Conservation (phyloP, 257 asterid genomes). For the Solanum medicagineum region DNA sequence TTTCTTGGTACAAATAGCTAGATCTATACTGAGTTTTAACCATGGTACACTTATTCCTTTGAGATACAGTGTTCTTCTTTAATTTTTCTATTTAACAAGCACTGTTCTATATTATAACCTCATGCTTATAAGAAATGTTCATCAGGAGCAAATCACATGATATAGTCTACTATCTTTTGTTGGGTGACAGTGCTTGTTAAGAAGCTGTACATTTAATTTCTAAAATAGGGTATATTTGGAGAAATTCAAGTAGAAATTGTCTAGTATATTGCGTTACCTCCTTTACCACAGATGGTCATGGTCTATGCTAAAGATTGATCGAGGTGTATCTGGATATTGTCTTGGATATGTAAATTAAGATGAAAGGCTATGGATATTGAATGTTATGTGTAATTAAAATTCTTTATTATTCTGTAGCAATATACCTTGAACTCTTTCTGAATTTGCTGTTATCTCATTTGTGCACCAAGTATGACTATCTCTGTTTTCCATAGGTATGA, state of each 20-base stretch:
- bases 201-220: background rate
- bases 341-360: background rate
- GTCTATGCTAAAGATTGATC: background rate
- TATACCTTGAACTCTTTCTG: background rate
- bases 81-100: background rate
- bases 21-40: background rate
- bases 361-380: background rate
- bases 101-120: background rate
- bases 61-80: background rate
- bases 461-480: background rate
- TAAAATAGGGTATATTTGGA: background rate
- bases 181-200: background rate
- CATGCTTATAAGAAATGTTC: background rate
- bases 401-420: background rate
- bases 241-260: background rate
- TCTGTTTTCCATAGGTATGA: slow-evolving; percentile 35
- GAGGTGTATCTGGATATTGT: background rate
- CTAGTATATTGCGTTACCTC: background rate
- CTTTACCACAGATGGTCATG: background rate
- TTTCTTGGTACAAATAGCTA: background rate
- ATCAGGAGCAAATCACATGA: background rate
- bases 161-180: background rate
- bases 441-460: background rate
- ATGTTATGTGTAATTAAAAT: background rate
- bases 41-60: background rate